Percentiles rank a stretch among this genome's conserved stretches.
Conservation (phyloP, 2,329 filamentous ascomycete species). For the Botrytis hyacinthi region DNA sequence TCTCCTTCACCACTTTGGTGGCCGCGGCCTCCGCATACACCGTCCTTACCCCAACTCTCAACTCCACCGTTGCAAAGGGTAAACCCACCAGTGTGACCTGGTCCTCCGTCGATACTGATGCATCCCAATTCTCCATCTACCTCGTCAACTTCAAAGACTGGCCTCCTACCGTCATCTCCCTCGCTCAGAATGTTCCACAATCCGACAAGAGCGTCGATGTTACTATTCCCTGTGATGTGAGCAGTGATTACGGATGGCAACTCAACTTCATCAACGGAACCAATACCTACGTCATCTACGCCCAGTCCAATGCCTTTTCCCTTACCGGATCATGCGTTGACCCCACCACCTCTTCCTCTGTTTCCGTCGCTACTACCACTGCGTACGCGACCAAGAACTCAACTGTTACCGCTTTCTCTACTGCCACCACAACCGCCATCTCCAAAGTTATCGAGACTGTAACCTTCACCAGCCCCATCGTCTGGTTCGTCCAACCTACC, state of each 20-base stretch:
- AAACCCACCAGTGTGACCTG: slow-evolving; percentile 12
- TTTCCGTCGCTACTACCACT: background rate
- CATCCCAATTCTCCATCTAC: slow-evolving; percentile 17
- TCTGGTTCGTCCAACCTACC: slow-evolving; percentile 20
- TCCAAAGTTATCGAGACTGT: slow-evolving; percentile 9
- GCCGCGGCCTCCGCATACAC: slow-evolving; percentile 9
- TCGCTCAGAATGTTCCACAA: slow-evolving; percentile 18
- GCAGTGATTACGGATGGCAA: slow-evolving; percentile 18
- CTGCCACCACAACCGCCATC: background rate
- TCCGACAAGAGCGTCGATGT: background rate
- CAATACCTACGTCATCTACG: slow-evolving; percentile 21
- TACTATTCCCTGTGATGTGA: slow-evolving; percentile 4
- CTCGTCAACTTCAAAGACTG: slow-evolving; percentile 20
- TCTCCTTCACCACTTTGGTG: slow-evolving; percentile 11
- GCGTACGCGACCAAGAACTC: slow-evolving; percentile 12
- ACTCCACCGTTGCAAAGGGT: slow-evolving; percentile 15
- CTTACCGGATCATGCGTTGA: slow-evolving; percentile 18
- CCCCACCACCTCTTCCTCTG: slow-evolving; percentile 3
- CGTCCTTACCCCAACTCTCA: slow-evolving; percentile 11
- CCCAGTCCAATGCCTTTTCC: slow-evolving; percentile 2
- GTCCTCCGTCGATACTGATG: slow-evolving; percentile 14
- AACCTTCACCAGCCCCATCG: background rate
- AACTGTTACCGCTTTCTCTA: background rate
- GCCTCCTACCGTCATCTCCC: slow-evolving; percentile 18
- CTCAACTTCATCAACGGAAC: slow-evolving; percentile 22